Evolutionary conservation across 2,329 filamentous ascomycete species (phyloP).

Genomic region (Hypoxylon sp.): DNA sequence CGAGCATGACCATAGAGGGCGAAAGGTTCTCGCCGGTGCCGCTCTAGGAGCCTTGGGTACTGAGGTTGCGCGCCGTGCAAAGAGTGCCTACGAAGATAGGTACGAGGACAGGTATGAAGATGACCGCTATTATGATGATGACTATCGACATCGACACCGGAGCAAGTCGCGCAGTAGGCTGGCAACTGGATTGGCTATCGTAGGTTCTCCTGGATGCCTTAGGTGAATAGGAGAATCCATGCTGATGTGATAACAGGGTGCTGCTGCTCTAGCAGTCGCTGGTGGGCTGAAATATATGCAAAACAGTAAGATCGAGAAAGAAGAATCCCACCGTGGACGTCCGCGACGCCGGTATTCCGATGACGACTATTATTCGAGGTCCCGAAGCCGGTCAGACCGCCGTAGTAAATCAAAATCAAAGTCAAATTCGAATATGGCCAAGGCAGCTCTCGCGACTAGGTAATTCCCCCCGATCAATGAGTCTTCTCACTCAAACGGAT

Average conservation of each 20-base stretch:
- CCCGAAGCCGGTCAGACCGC: constrained; percentile 60
- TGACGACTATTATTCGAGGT: constrained; percentile 63
- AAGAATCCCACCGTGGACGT: constrained; percentile 70
- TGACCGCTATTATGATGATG: constrained; percentile 53
- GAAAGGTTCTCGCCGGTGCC: constrained; percentile 73
- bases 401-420: constrained; percentile 55
- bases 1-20: constrained; percentile 67
- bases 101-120: constrained; percentile 58
- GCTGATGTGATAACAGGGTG: constrained; percentile 53
- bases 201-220: constrained; percentile 50
- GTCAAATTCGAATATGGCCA: constrained; percentile 60
- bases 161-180: constrained; percentile 61
- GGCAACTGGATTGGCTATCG: constrained; percentile 74
- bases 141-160: constrained; percentile 58
- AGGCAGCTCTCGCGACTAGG: constrained; percentile 70
- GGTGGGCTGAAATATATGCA: constrained; percentile 77
- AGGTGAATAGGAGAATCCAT: neutral
- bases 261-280: constrained; percentile 73
- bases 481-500: neutral
- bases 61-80: constrained; percentile 71
- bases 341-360: constrained; percentile 64
- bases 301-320: constrained; percentile 71
- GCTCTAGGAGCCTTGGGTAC: constrained; percentile 74
- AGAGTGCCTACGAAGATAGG: constrained; percentile 72
- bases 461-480: constrained; percentile 41